Evolutionary conservation across 805 yeast species (phyloP).

Genomic region (Candida tammaniensis): DNA sequence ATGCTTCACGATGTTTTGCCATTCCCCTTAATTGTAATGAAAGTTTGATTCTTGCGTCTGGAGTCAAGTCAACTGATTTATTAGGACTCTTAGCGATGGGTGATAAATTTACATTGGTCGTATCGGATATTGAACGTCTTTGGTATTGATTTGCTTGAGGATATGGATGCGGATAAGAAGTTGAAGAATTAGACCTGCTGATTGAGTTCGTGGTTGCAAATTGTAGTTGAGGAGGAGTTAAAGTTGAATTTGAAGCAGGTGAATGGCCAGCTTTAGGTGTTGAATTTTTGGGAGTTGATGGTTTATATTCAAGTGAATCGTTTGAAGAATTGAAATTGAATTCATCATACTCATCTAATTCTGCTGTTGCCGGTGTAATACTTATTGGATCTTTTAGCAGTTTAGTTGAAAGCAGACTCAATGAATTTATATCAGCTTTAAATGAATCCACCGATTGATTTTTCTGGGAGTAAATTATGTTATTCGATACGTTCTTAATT

Average conservation of each 20-base stretch:
- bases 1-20: slow-evolving; percentile 65
- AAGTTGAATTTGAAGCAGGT: slow-evolving; percentile 1
- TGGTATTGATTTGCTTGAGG: slow-evolving; percentile 1
- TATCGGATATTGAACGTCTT: slow-evolving; percentile 12
- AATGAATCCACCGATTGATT: slow-evolving; percentile 25
- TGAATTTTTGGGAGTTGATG: slow-evolving; percentile 3
- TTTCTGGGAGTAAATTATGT: slow-evolving; percentile 19
- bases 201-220: neutral
- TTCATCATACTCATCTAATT: slow-evolving; percentile 18
- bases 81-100: slow-evolving; percentile 3
- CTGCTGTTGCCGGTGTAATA: no score
- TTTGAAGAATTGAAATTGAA: slow-evolving; percentile 15
- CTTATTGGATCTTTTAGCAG: slow-evolving; percentile 7
- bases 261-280: slow-evolving; percentile 3
- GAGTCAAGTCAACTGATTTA: slow-evolving; percentile 17
- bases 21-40: slow-evolving; percentile 51
- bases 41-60: slow-evolving; percentile 35
- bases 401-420: no score
- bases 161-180: neutral
- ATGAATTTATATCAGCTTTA: slow-evolving; percentile 22
- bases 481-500: slow-evolving; percentile 17
- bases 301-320: slow-evolving; percentile 13
- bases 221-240: slow-evolving; percentile 2
- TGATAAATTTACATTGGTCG: no score
- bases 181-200: slow-evolving; percentile 3